Evolutionary conservation across 2,329 filamentous ascomycete species (phyloP).

Genomic region (Arthrocladium fulminans): DNA sequence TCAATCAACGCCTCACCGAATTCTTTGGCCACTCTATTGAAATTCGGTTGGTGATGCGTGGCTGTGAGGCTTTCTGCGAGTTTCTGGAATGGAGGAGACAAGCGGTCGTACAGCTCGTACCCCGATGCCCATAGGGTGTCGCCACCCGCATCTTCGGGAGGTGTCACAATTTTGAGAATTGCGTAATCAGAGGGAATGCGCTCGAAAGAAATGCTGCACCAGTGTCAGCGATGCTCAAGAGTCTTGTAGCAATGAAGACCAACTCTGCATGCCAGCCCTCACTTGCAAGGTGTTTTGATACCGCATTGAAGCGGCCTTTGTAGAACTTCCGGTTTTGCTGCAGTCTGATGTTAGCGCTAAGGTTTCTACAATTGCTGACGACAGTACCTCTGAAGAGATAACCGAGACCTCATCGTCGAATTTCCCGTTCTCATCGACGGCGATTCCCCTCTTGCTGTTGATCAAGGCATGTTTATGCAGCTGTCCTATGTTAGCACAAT

Average conservation of each 20-base stretch:
- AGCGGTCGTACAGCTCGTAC: conserved; percentile 68
- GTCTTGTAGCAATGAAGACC: too few species aligned
- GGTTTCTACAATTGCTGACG: too few species aligned
- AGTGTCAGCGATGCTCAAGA: too few species aligned
- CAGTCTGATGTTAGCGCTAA: too few species aligned
- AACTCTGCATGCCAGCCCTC: conserved; percentile 66
- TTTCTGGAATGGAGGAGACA: conserved; percentile 68
- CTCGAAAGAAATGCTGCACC: conserved; percentile 80
- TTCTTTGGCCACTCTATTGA: conserved; percentile 26
- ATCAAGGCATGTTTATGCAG: conserved; percentile 39
- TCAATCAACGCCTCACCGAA: conserved; percentile 27
- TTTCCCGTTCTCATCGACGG: conserved; percentile 40
- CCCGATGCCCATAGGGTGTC: conserved; percentile 78
- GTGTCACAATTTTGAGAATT: conserved; percentile 80
- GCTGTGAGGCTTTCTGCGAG: conserved; percentile 35
- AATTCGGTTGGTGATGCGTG: conserved; percentile 27
- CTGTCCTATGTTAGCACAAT: too few species aligned
- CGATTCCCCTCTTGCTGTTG: conserved; percentile 40
- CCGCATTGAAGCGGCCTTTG: too few species aligned
- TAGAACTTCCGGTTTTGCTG: too few species aligned
- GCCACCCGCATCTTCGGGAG: conserved; percentile 66
- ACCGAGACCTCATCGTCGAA: conserved; percentile 43
- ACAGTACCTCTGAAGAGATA: conserved; percentile 43
- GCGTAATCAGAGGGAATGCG: conserved; percentile 80
- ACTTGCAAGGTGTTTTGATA: conserved; percentile 27